Base-by-base conservation (phyloP, 192 early-diverging fungal species). In the Chytriomyces sp. region DNA sequence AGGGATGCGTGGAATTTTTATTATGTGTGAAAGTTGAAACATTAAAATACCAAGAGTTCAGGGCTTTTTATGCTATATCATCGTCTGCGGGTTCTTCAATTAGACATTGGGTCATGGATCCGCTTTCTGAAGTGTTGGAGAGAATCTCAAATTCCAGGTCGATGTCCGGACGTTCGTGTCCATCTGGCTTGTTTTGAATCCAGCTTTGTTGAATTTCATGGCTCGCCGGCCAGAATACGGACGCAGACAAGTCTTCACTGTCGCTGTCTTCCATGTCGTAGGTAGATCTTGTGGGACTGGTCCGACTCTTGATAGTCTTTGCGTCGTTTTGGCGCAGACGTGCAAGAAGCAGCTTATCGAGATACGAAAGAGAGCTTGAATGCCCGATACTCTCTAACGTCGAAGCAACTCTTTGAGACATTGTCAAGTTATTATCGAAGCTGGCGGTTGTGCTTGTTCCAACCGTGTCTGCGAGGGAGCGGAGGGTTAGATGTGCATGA, bases 301-400 rank as follows among this genome's bases (percentile, higher is more conserved):
- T 1, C 20, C 26, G 16, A 26, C 13, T 20, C 35, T 18, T 5
- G 20, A 48, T 23, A 11, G 44, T n/a, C 48, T 23, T 24, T 72
- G 60, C 60, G 28, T n/a, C 53, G 23, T 62, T 10, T 20, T 63
- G 10, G 9, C 69, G 18, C 2, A 59, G 69, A 8, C 57, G 18
- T 3, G 49, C 50, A 16, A 77, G 67, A 47, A 69, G 24, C 7
- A 77, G 45, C 20, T 68, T 63, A 49, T 77, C 76, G 13, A 77
- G 57, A 59, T 77, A 77, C 8, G 67, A 61, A 1, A 70, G 50
- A 0, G 48, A 46, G 6, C 45, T 48, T 49, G 75, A 67, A 1
- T 23, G 11, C 16, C 3, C 66, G 16, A 47, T 11, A 35, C 16
- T 43, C 16, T 64, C 18, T 4, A 67, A 47, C 45, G 66, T 67